Percentiles rank a stretch among this genome's conserved stretches.
phyloP scores from a whole-genome alignment of 768 basidiomycete genomes.

The Mycena galericulata region DNA sequence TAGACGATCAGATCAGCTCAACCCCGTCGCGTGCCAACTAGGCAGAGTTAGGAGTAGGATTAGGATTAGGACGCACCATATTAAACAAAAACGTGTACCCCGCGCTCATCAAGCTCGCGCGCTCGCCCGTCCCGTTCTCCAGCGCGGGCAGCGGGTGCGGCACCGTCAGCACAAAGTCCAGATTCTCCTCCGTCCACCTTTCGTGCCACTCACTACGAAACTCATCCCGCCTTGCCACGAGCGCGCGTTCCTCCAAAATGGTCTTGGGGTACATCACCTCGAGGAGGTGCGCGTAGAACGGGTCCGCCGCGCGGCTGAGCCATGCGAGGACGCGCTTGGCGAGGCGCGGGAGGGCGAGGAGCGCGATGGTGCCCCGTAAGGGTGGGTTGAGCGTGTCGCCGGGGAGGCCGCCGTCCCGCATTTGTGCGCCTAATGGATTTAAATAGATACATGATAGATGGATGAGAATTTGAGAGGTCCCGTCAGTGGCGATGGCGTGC shows the following conservation, averaged over 20 bases:
- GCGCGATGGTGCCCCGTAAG: constrained; percentile 36
- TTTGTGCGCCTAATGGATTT: constrained; percentile 54
- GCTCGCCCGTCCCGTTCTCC: constrained; percentile 61
- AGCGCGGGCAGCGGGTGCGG: constrained; percentile 73
- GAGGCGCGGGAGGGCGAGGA: constrained; percentile 34
- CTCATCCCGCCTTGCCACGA: constrained; percentile 58
- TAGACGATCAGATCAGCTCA: too few relatives aligned
- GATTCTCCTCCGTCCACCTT: constrained; percentile 58
- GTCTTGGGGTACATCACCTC: constrained; percentile 58
- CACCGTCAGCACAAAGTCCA: constrained; percentile 75
- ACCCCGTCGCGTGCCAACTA: too few relatives aligned
- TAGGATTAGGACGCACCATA: too few relatives aligned
- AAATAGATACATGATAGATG: constrained; percentile 12
- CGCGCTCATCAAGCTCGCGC: constrained; percentile 68
- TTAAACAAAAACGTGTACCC: constrained; percentile 79
- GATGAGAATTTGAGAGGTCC: too few relatives aligned
- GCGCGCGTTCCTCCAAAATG: constrained; percentile 60
- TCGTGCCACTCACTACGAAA: constrained; percentile 61
- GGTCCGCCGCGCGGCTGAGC: constrained; percentile 48
- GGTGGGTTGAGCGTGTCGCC: constrained; percentile 49
- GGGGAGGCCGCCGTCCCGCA: constrained; percentile 49
- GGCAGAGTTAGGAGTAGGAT: too few relatives aligned
- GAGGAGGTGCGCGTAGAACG: constrained; percentile 45
- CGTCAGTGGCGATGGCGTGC: constrained; percentile 24
- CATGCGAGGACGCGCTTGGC: constrained; percentile 46